Evolutionary conservation across 345 rosid genomes (phyloP), one percentile per base, ranked within the genome.

Genomic region (Bruguiera gymnorhiza): DNA sequence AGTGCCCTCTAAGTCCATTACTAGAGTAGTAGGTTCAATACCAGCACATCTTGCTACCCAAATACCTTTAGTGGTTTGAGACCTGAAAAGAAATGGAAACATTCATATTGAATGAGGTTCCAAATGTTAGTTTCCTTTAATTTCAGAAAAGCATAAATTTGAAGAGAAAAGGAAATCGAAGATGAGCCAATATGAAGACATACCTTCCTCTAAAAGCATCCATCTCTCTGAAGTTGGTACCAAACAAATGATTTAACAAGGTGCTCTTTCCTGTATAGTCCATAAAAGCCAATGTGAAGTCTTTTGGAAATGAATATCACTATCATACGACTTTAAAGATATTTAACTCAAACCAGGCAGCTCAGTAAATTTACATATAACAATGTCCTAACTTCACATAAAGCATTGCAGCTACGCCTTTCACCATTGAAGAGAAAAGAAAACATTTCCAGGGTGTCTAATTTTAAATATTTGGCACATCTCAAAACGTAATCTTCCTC

Each of bases 1-100:
- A 10, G 99, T 92, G 59, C 99, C 99, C 89, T 96, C 98, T 83
- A 96, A 83, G 70, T 96, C 99, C 98, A 96, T 92, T 75, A 92
- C 92, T 52, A 96, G 83, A 50, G 99, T 96, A 68, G 86, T 87
- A 31, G 99, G 99, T 74, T 96, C 96, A 69, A 96, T 89, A 54
- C 91, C 97, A 53, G 88, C 84, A 65, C 90, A 93, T 82, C 80
- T 85, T 56, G 98, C 99, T 68, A 89, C 11, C 99, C 99, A 96
- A 67, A 96, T 90, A 78, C 99, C 99, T 82, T 92, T 96, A 30
- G 99, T 96, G 20, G 99, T 96, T 82, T 96, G 99, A 53, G 96
- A 89, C 86, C 99, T 96, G 78, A 76, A 65, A 69, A 80, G 59
- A 68, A 11, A 52, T 48, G 62, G n/a, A 50, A 39, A 18, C 3